Evolutionary conservation across 1,139 yeast species (phyloP), one percentile per base, ranked within the genome.

Genomic region (Pichia sp.): DNA sequence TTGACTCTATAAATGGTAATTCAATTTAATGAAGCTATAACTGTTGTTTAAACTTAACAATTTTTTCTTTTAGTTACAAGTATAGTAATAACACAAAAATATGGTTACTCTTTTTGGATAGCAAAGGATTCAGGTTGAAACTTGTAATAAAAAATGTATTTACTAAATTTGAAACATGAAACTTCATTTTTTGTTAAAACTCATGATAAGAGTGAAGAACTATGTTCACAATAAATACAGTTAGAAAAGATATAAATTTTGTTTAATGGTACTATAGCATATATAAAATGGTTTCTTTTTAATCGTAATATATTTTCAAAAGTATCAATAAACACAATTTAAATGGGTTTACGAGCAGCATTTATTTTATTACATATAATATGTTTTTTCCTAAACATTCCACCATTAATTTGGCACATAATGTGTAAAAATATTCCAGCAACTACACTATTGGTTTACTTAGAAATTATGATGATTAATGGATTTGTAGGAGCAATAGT

Each of bases 341-440:
- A 68, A 26, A 47, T 47, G 50, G 47, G 44, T 10, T 64, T 61
- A 45, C 67, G 68, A 52, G 68, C 70, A 6, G 61, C 71, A 10
- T 63, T 78, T n/a, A 72, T 79, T 25, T 67, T 71, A 0, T 62
- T 80, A 24, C 72, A 81, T n/a, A 54, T 73, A 2, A 56, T 81
- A 2, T 78, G 82, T 5, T 63, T 79, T 32, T 41, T 76, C 6
- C 55, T 81, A 9, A 67, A 83, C 41, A 55, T 82, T 3, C 90
- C 95, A 0, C 82, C 95, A 1, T 64, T 82, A 38, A 57, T 71
- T n/a, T 86, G 90, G 86, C 95, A 87, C 57, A 58, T 74, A 35
- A 73, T 66, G 48, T 70, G 76, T 34, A 69, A 68, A 47, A 86
- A 86, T 57, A 60, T 84, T 5, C 87, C 96, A 2, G 87, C 87